Percentiles rank a stretch among this genome's conserved stretches.
phyloP scores from a whole-genome alignment of 306 rosid species.

The Styphnolobium japonicum region DNA sequence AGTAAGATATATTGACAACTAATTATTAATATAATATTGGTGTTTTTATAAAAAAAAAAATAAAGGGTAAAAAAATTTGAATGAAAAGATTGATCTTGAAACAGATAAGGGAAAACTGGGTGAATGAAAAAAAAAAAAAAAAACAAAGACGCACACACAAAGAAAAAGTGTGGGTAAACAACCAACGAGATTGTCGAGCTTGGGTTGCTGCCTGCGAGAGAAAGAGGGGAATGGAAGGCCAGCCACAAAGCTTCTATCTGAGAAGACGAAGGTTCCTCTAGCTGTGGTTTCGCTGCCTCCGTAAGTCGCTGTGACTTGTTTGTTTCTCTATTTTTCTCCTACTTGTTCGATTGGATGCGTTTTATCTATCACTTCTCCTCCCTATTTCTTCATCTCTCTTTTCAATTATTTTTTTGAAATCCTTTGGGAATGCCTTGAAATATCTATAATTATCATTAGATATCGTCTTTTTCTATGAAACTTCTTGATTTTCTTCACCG shows the following conservation, averaged over 20 bases:
- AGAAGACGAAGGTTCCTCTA: neutral
- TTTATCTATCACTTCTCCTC: conserved; percentile 19
- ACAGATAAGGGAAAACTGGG: too few relatives aligned
- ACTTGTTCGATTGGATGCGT: neutral
- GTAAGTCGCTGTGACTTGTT: conserved; percentile 13
- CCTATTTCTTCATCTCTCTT: neutral
- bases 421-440: neutral
- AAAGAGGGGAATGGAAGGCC: neutral
- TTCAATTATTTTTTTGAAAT: neutral
- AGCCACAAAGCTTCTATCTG: neutral
- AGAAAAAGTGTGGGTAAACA: neutral
- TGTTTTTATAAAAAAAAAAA: neutral
- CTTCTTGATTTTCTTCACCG: neutral
- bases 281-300: neutral
- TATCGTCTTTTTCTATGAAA: neutral
- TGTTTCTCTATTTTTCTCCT: neutral
- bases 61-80: neutral
- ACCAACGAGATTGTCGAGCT: conserved; percentile 12
- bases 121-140: neutral
- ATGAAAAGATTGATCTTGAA: too few relatives aligned
- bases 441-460: neutral
- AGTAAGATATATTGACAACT: too few relatives aligned
- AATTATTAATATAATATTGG: too few relatives aligned
- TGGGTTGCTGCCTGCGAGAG: conserved; percentile 11
- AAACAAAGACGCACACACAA: neutral